A percentile compares a stretch with the other conserved stretches of the same genome.
Evolutionary conservation across 2,329 filamentous ascomycete species (phyloP).

Genomic region (Grosmannia clavigera): DNA sequence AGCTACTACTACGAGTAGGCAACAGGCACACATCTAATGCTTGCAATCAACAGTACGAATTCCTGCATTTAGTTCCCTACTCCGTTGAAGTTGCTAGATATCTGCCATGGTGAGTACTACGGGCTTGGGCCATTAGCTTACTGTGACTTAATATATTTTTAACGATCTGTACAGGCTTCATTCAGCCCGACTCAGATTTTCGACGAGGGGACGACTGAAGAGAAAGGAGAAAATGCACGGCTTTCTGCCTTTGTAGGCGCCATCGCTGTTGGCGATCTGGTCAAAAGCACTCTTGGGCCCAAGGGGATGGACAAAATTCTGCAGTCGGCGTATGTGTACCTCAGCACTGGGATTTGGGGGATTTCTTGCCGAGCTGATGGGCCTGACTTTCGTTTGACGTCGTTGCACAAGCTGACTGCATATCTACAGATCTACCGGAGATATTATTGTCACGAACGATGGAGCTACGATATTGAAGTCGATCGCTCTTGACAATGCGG

Average conservation of each 20-base stretch:
- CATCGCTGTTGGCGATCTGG: constrained; percentile 92
- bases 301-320: constrained; percentile 99
- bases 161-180: constrained; percentile 26
- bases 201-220: constrained; percentile 89
- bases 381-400: neutral
- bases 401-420: neutral
- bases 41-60: neutral
- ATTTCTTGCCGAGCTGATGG: too few relatives aligned
- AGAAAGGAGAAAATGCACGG: constrained; percentile 98
- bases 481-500: constrained; percentile 95
- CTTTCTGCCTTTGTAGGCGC: constrained; percentile 96
- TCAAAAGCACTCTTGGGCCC: constrained; percentile 92
- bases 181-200: constrained; percentile 96
- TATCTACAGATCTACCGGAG: constrained; percentile 64
- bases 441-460: constrained; percentile 98
- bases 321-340: constrained; percentile 70
- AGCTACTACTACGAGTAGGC: neutral
- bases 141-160: neutral
- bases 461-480: constrained; percentile 97
- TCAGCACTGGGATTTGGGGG: too few relatives aligned
- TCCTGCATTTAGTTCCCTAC: neutral
- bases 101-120: neutral
- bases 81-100: neutral
- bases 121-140: neutral
- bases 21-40: neutral